Evolutionary conservation across 768 basidiomycete genomes (phyloP).

Genomic region (Hydnum rufescens): DNA sequence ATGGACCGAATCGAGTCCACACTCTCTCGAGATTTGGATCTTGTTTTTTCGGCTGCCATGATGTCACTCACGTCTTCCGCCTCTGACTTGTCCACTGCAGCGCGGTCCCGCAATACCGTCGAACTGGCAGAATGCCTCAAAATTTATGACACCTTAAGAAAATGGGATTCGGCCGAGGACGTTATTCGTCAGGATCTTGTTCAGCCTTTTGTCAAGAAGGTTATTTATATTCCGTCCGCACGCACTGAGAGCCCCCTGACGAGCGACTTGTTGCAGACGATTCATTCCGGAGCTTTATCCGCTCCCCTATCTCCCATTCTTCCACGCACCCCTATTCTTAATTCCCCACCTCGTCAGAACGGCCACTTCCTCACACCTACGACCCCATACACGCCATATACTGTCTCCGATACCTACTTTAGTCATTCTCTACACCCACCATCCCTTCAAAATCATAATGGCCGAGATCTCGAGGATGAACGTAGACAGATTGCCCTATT

Average conservation of each 20-base stretch:
- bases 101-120: slow-evolving; percentile 37
- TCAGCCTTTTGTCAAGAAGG: slow-evolving; percentile 59
- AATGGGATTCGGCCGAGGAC: slow-evolving; percentile 81
- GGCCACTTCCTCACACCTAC: slow-evolving; percentile 28
- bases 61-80: slow-evolving; percentile 19
- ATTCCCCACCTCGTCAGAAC: slow-evolving; percentile 23
- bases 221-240: slow-evolving; percentile 16
- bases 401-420: slow-evolving; percentile 23
- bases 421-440: slow-evolving; percentile 13
- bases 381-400: slow-evolving; percentile 34
- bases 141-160: slow-evolving; percentile 58
- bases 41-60: slow-evolving; percentile 50
- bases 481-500: slow-evolving; percentile 16
- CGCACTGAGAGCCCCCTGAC: background rate
- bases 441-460: slow-evolving; percentile 11
- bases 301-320: slow-evolving; percentile 54
- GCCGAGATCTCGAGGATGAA: no score
- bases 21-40: slow-evolving; percentile 69
- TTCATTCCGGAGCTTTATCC: slow-evolving; percentile 47
- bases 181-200: slow-evolving; percentile 56
- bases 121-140: slow-evolving; percentile 63
- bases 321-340: slow-evolving; percentile 41
- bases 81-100: slow-evolving; percentile 13
- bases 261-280: slow-evolving; percentile 30
- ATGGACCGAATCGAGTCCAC: slow-evolving; percentile 71